These are phyloP conservation scores for Urochloa ruziziensis DNA, from an alignment of 176 grass and related monocot genomes.

Conservation along the genomic window DNA sequence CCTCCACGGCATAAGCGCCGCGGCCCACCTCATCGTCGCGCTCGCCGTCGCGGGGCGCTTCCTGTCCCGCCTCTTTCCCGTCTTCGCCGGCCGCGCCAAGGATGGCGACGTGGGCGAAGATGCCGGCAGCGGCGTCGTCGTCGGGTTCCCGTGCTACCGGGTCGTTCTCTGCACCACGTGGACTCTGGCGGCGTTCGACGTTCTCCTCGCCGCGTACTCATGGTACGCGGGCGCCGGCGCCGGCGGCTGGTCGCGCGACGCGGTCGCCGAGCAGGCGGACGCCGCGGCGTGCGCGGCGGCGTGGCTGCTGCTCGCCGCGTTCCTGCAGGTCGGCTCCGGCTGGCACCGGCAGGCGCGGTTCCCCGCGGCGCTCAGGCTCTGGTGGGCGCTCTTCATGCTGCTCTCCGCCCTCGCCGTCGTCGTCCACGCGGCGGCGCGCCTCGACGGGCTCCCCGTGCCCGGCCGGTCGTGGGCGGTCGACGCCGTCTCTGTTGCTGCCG, in stretches of 20 bases:
- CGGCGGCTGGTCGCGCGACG: conserved; percentile 29
- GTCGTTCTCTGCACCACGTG: conserved; percentile 31
- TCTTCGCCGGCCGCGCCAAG: not conserved
- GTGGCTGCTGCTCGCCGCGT: too few species aligned
- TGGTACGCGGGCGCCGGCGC: conserved; percentile 14
- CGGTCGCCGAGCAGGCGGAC: conserved; percentile 27
- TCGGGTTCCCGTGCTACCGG: conserved; percentile 17
- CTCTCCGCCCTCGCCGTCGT: too few species aligned
- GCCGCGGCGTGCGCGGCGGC: conserved; percentile 24
- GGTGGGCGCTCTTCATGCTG: too few species aligned
- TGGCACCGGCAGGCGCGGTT: too few species aligned
- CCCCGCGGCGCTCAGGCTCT: too few species aligned
- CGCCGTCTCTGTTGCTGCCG: too few species aligned
- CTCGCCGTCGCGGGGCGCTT: conserved; percentile 32
- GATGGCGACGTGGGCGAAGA: not conserved
- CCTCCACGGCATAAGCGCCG: conserved; percentile 16
- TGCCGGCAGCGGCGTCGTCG: not conserved
- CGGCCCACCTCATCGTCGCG: conserved; percentile 21
- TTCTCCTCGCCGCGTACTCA: conserved; percentile 24
- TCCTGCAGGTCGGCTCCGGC: too few species aligned
- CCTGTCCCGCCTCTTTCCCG: not conserved
- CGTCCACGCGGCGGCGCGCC: too few species aligned
- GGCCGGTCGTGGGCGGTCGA: too few species aligned
- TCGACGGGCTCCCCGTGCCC: too few species aligned
- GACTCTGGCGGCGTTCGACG: conserved; percentile 21